These are phyloP conservation scores for Cicer chorassanicum DNA, from an alignment of 306 rosid genomes.

Conservation along the genomic window DNA sequence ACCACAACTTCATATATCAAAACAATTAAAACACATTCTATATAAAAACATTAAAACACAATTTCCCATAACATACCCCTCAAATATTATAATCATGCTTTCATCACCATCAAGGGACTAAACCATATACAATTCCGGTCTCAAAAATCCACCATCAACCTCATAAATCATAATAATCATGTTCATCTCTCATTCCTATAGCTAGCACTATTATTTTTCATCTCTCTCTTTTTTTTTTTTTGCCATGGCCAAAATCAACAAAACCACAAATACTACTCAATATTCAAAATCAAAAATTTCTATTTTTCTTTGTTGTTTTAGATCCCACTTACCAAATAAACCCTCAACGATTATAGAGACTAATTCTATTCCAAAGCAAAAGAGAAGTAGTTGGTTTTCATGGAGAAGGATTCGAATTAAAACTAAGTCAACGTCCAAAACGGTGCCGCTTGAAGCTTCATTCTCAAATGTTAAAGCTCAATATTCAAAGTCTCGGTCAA, in stretches of 20 bases:
- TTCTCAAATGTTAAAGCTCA: constrained; percentile 22
- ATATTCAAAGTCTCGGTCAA: constrained; percentile 48
- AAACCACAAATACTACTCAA: constrained; percentile 28
- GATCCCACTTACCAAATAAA: constrained; percentile 34
- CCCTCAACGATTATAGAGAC: background rate
- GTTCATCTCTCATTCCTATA: background rate
- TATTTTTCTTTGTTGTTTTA: constrained; percentile 56
- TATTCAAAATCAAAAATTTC: constrained; percentile 42
- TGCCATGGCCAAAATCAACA: constrained; percentile 65
- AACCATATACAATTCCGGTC: background rate
- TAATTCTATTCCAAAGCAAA: constrained; percentile 12
- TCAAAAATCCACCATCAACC: constrained; percentile 16
- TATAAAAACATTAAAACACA: background rate
- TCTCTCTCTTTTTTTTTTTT: constrained; percentile 1
- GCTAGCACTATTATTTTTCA: background rate
- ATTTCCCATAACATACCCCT: constrained; percentile 1
- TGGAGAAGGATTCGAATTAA: constrained; percentile 40
- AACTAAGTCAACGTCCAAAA: constrained; percentile 50
- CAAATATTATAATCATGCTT: constrained; percentile 36
- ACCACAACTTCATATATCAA: constrained; percentile 34
- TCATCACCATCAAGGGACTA: constrained; percentile 31
- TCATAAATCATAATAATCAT: background rate
- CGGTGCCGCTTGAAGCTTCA: constrained; percentile 63
- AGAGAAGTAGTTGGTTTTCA: constrained; percentile 45
- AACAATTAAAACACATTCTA: constrained; percentile 21